Conservation (phyloP, 495 filamentous ascomycete genomes). For the Lineolata rhizophorae region DNA sequence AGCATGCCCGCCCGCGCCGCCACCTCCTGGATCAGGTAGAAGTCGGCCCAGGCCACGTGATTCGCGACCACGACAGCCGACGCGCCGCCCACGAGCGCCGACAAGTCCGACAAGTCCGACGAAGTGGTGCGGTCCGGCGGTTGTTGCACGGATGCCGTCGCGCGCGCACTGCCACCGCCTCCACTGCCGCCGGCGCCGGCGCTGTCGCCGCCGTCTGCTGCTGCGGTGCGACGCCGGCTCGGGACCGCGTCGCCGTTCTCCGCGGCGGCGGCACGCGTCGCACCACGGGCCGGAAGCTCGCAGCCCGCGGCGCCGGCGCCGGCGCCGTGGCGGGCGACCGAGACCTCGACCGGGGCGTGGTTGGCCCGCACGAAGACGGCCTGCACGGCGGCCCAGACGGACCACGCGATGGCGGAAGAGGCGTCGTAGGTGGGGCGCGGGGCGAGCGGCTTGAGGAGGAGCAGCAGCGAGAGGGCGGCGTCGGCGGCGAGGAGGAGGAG, state of each 20-base stretch:
- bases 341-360: slow-evolving; percentile 25
- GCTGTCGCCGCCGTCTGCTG: too few relatives aligned
- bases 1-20: slow-evolving; percentile 30
- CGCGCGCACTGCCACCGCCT: too few relatives aligned
- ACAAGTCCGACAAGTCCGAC: too few relatives aligned
- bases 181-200: too few relatives aligned
- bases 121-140: too few relatives aligned
- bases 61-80: slow-evolving; percentile 34
- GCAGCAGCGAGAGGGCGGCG: slow-evolving; percentile 26
- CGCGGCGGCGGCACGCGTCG: too few relatives aligned
- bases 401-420: slow-evolving; percentile 26
- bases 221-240: too few relatives aligned
- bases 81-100: slow-evolving; percentile 22
- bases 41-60: slow-evolving; percentile 35
- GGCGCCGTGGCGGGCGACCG: too few relatives aligned
- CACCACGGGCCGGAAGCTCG: too few relatives aligned
- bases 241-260: too few relatives aligned
- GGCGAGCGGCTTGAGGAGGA: slow-evolving; percentile 24
- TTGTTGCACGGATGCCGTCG: too few relatives aligned
- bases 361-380: slow-evolving; percentile 27
- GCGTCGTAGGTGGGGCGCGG: slow-evolving; percentile 25
- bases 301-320: too few relatives aligned
- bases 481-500: slow-evolving; percentile 26
- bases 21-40: slow-evolving; percentile 36
- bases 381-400: slow-evolving; percentile 31